These are phyloP conservation scores for Podaxis pistillaris DNA, from an alignment of 768 basidiomycete genomes.

Conservation along the genomic window DNA sequence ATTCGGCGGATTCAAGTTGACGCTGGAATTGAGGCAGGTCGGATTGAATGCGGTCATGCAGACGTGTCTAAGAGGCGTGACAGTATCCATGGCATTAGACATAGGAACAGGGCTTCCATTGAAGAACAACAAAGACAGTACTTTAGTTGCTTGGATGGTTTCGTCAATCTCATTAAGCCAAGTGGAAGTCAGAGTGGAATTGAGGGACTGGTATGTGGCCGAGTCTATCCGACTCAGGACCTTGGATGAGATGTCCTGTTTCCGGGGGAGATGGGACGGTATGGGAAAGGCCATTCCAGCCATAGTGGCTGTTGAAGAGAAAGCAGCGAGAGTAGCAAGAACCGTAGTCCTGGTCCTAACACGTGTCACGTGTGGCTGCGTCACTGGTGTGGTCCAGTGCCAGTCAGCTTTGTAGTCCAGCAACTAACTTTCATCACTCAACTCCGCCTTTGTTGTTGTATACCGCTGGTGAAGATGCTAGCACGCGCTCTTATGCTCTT, in stretches of 20 bases:
- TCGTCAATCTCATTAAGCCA: slow-evolving; percentile 76
- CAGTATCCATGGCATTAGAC: slow-evolving; percentile 13
- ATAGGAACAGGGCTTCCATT: not conserved
- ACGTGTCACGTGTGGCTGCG: slow-evolving; percentile 28
- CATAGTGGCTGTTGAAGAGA: slow-evolving; percentile 12
- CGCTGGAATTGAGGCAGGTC: slow-evolving; percentile 63
- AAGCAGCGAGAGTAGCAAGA: not conserved
- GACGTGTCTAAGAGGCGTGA: slow-evolving; percentile 46
- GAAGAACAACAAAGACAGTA: slow-evolving; percentile 26
- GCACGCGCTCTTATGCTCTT: slow-evolving; percentile 45
- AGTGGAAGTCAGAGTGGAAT: slow-evolving; percentile 56
- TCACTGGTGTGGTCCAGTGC: not conserved
- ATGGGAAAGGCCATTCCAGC: slow-evolving; percentile 69
- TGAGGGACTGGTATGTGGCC: slow-evolving; percentile 55
- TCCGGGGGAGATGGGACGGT: slow-evolving; percentile 71
- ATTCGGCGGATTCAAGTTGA: slow-evolving; percentile 61
- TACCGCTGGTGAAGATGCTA: slow-evolving; percentile 32
- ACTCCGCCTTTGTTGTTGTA: not conserved
- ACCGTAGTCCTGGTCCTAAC: not conserved
- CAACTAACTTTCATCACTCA: not conserved
- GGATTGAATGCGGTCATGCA: slow-evolving; percentile 70
- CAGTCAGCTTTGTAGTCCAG: not conserved
- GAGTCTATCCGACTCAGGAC: slow-evolving; percentile 71
- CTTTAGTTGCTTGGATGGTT: slow-evolving; percentile 71
- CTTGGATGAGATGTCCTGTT: slow-evolving; percentile 68